phyloP scores from a whole-genome alignment of 768 basidiomycete species.

The Boletus sp. region DNA sequence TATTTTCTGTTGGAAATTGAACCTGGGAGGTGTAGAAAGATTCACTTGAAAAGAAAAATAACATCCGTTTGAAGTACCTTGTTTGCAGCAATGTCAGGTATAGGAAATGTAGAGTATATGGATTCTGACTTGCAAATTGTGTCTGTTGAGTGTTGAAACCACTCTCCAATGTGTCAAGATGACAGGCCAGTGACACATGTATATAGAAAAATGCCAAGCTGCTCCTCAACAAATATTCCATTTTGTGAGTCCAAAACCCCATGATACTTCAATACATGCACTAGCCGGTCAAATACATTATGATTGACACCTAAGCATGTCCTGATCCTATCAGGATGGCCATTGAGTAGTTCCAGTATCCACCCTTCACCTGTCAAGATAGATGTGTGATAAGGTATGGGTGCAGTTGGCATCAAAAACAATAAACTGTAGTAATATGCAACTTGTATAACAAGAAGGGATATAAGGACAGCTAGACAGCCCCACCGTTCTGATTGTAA shows the following conservation, averaged over 20 bases:
- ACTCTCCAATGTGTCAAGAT: neutral
- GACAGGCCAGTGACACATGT: too few species aligned
- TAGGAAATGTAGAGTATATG: too few species aligned
- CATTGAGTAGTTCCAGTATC: constrained; percentile 21
- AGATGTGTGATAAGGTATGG: constrained; percentile 19
- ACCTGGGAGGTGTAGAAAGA: neutral
- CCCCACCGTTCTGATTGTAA: too few species aligned
- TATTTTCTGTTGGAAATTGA: neutral
- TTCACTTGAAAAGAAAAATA: neutral
- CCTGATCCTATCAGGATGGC: constrained; percentile 16
- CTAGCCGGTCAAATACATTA: constrained; percentile 21
- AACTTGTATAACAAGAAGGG: too few species aligned
- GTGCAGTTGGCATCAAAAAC: too few species aligned
- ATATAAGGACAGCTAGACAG: too few species aligned
- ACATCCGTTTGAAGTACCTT: too few species aligned
- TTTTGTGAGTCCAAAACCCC: neutral
- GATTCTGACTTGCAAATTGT: too few species aligned
- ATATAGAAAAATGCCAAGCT: neutral
- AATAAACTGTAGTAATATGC: too few species aligned
- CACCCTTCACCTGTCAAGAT: constrained; percentile 21
- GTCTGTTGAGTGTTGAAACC: neutral
- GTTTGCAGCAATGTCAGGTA: too few species aligned
- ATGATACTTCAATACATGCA: neutral
- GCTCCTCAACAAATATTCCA: too few species aligned
- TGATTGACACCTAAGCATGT: neutral